Base-by-base conservation (phyloP, 305 asterid genomes). In the Ajuga reptans region DNA sequence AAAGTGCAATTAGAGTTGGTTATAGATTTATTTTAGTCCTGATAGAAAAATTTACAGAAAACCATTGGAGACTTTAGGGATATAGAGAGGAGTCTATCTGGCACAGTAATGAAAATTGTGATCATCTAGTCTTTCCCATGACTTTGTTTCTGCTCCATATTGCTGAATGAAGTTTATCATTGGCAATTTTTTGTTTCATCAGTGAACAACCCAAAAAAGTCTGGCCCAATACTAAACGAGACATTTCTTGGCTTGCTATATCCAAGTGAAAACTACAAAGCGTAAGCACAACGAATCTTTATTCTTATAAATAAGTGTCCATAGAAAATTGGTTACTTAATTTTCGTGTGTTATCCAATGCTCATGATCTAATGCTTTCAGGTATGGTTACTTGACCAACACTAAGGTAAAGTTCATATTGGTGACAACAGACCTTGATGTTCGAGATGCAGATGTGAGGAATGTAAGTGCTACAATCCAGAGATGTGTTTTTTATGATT, bases 171-270 rank as follows among this genome's bases (percentile, higher is more conserved):
- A 24, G 27, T 37, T 4, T 18, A 9, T 45, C 14, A 46, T 43
- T 50, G 54, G 21, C 12, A 59, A 27, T 39, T 52, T 21, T 52
- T 47, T 72, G 11, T 69, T 73, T 67, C 50, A 62, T 73, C 97
- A 93, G 99, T 89, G 87, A 93, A 89, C 86, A 93, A 93, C 84
- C 99, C 99, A 4, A 93, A 87, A 73, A 90, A 86, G 83, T 87
- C 99, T 61, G 89, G 92, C 50, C 92, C 94, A 9, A 79, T 87
- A 60, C 83, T 85, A 54, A 93, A 90, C 42, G 97, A 90, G 83
- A 84, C 96, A 42, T 93, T 93, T 81, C 97, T 93, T 72, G 99
- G 97, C 66, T 76, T 93, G 88, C 88, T 92, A 17, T 87, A 90
- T 80, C 97, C 97, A 60, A 86, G 95, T 8, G 97, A 93, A 74